These are phyloP conservation scores for Pseudocohnilembus persalinus DNA, from an alignment of 169 alveolate genomes.

Conservation along the genomic window DNA sequence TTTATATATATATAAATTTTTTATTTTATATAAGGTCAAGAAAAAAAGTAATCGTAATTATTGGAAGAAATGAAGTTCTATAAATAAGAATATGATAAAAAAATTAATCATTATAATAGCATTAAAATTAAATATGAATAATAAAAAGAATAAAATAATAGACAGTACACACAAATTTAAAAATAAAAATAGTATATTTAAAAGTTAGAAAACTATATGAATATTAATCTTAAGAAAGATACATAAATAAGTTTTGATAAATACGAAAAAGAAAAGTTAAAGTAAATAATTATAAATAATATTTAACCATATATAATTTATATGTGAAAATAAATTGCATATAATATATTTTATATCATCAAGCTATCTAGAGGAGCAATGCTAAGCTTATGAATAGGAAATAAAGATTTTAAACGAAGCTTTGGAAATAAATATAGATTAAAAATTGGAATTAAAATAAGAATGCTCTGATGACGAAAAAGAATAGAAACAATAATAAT, in stretches of 20 bases:
- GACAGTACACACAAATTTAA: too few relatives aligned
- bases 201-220: neutral
- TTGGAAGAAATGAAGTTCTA: neutral
- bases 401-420: neutral
- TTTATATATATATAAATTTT: too few relatives aligned
- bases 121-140: too few relatives aligned
- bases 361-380: neutral
- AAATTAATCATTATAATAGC: neutral
- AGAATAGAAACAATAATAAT: too few relatives aligned
- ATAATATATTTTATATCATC: too few relatives aligned
- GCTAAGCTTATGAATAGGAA: neutral
- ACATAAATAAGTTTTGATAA: too few relatives aligned
- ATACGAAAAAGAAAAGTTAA: too few relatives aligned
- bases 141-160: neutral
- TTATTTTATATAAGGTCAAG: neutral
- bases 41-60: neutral
- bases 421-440: neutral
- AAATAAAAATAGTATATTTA: too few relatives aligned
- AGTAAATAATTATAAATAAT: neutral
- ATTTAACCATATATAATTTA: neutral
- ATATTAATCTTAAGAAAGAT: too few relatives aligned
- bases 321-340: neutral
- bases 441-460: too few relatives aligned
- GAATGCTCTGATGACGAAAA: neutral
- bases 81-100: neutral